A percentile compares a stretch with the other conserved stretches of the same genome.
Conservation (phyloP, 73 alveolate species). For the Paramecium sonneborni region DNA sequence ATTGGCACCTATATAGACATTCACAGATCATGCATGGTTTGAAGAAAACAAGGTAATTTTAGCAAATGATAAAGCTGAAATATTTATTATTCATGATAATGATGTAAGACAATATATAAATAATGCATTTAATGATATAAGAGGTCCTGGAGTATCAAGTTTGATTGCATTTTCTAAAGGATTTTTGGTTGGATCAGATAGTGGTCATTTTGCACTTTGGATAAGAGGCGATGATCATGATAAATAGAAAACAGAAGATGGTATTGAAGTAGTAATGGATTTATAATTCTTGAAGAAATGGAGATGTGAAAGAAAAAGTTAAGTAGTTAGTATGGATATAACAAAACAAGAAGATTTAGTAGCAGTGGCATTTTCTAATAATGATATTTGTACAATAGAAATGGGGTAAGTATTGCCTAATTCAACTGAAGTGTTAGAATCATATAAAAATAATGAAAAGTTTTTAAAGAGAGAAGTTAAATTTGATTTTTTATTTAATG, state of each 20-base stretch:
- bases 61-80: conserved; percentile 83
- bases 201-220: conserved; percentile 89
- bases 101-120: conserved; percentile 76
- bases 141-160: conserved; percentile 46
- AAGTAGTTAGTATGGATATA: conserved; percentile 80
- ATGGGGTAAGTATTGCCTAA: conserved; percentile 50
- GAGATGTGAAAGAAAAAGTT: conserved; percentile 64
- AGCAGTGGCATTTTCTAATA: conserved; percentile 88
- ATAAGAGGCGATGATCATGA: conserved; percentile 79
- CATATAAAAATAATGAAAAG: conserved; percentile 76
- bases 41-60: conserved; percentile 83
- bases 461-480: conserved; percentile 81
- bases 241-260: conserved; percentile 77
- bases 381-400: conserved; percentile 88
- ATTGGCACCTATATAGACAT: conserved; percentile 73
- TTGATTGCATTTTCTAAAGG: conserved; percentile 77
- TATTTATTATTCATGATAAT: conserved; percentile 76
- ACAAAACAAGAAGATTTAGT: conserved; percentile 89
- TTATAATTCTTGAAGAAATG: conserved; percentile 51
- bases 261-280: conserved; percentile 68
- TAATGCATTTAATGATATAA: conserved; percentile 41
- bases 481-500: conserved; percentile 95
- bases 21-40: conserved; percentile 88
- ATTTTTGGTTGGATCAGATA: conserved; percentile 80
- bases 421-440: conserved; percentile 66